Conservation (phyloP, 805 yeast genomes). For the Komagataella phaffii region DNA sequence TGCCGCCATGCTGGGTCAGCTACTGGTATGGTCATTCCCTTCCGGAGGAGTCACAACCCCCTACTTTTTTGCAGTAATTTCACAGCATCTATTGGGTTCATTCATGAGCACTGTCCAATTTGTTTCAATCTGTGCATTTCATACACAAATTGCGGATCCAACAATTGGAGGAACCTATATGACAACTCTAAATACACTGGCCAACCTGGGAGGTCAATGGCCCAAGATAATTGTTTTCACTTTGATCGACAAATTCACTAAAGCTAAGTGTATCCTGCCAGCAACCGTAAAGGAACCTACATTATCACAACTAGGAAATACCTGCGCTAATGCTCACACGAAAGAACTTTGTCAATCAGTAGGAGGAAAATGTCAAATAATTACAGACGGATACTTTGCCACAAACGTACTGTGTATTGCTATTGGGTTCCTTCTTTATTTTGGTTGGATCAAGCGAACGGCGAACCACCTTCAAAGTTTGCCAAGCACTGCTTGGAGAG, state of each 20-base stretch:
- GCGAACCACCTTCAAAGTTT: constrained; percentile 54
- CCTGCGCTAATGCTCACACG: constrained; percentile 16
- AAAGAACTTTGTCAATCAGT: constrained; percentile 35
- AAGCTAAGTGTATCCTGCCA: constrained; percentile 38
- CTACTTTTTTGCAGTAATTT: constrained; percentile 60
- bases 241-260: constrained; percentile 70
- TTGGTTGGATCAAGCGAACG: constrained; percentile 50
- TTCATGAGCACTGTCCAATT: constrained; percentile 94
- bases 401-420: constrained; percentile 62
- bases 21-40: constrained; percentile 66
- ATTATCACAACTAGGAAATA: neutral
- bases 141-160: constrained; percentile 92
- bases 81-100: constrained; percentile 75
- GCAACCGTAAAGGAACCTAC: constrained; percentile 5
- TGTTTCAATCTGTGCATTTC: constrained; percentile 89
- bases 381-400: constrained; percentile 73
- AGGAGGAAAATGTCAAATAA: constrained; percentile 41
- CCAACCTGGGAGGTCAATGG: constrained; percentile 97
- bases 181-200: constrained; percentile 87
- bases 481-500: constrained; percentile 72
- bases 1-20: constrained; percentile 67
- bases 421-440: constrained; percentile 52
- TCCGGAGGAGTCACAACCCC: constrained; percentile 27
- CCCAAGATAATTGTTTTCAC: constrained; percentile 72
- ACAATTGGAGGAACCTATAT: constrained; percentile 94